Base-by-base conservation (phyloP, 179 eudicot genomes). In the Spinacia oleracea region DNA sequence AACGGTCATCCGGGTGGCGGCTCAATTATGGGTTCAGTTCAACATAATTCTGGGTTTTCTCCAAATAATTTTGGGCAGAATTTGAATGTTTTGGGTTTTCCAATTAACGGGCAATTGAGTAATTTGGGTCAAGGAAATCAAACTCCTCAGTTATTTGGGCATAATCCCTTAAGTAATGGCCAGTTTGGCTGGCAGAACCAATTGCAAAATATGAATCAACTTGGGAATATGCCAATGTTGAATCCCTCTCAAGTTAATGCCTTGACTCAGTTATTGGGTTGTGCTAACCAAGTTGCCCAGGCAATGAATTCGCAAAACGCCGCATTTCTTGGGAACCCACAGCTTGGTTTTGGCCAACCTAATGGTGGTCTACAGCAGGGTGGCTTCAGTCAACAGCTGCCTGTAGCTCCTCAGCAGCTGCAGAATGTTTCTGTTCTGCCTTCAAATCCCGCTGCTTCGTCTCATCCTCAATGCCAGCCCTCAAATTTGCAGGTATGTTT, bases 101-200 rank as follows among this genome's bases (percentile, higher is more conserved):
- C 83, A 2, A 21, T 10, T 35, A 81, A 78, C 76, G 84, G 86
- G 38, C 69, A 76, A 32, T 72, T 81, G 53, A 75, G 84, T 12
- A 80, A 75, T 80, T 11, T 80, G 75, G 65, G 50, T 77, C 85
- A 69, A 45, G 75, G 58, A 20, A 76, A 70, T 51, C 76, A n/a
- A 3, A 85, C 68, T 43, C 89, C 76, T 40, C 91, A 85, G 68
- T 66, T 80, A 31, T 81, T 88, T 70, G 82, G 84, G 48, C 66
- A 79, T 23, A 83, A 81, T 82, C 59, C 74, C 9, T 31, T 83
- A 40, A 82, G 83, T 25, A 84, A 83, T 80, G 90, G 89, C 71
- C 90, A 87, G 58, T 78, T 86, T 72, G 81, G 83, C 80, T 85
- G 81, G 86, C 90, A 81, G 78, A 83, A 81, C 69, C 86, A 84